A percentile compares a stretch with the other conserved stretches of the same genome.
phyloP scores from a whole-genome alignment of 192 early-diverging fungal genomes.

The Umbelopsis isabellina region DNA sequence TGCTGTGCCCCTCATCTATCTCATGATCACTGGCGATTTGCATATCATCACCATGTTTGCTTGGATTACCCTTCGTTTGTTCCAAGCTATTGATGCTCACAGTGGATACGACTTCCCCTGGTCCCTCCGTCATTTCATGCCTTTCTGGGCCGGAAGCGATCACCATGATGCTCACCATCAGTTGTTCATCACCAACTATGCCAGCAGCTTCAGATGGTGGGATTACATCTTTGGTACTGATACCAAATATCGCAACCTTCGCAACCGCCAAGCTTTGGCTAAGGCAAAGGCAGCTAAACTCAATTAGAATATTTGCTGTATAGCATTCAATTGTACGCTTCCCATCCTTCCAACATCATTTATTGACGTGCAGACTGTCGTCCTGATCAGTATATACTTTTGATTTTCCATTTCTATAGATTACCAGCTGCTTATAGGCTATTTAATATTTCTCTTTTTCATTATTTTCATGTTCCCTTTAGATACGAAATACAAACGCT shows the following conservation, averaged over 20 bases:
- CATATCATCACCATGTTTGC: conserved; percentile 84
- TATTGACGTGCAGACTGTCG: background rate
- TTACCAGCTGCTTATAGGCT: background rate
- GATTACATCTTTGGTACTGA: conserved; percentile 89
- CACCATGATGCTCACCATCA: conserved; percentile 96
- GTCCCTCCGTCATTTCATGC: conserved; percentile 83
- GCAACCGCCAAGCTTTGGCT: conserved; percentile 45
- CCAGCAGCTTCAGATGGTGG: conserved; percentile 89
- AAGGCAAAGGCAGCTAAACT: conserved; percentile 20
- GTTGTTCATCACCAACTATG: conserved; percentile 79
- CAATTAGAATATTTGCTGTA: background rate
- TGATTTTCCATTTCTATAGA: conserved; percentile 10
- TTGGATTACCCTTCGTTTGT: conserved; percentile 83
- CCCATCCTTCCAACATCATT: background rate
- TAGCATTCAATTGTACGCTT: background rate
- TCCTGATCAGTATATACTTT: conserved; percentile 11
- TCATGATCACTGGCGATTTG: conserved; percentile 62
- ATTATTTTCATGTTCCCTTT: too few species aligned
- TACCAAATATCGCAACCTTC: conserved; percentile 70
- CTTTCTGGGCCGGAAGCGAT: conserved; percentile 90
- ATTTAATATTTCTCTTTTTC: too few species aligned
- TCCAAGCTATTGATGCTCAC: conserved; percentile 88
- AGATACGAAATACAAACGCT: too few species aligned
- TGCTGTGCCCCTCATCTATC: conserved; percentile 76
- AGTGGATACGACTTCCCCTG: conserved; percentile 97